phyloP scores from a whole-genome alignment of 148 eudicot genomes.

The Polygonum maritimum region DNA sequence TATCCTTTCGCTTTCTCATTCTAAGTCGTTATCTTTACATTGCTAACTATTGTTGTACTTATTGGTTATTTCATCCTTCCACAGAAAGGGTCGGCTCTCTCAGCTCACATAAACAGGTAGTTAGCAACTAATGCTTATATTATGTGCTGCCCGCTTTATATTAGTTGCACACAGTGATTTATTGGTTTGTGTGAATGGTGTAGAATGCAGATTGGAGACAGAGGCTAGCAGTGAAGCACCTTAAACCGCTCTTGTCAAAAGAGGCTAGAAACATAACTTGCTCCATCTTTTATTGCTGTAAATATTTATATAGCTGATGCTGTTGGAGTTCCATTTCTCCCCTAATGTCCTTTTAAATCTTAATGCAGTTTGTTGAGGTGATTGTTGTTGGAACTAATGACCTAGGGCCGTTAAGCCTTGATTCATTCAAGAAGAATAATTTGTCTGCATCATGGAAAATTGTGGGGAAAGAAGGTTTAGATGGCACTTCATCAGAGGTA shows the following conservation, averaged over 20 bases:
- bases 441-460: conserved; percentile 73
- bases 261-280: conserved; percentile 45
- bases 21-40: background rate
- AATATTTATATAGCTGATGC: background rate
- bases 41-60: background rate
- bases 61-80: background rate
- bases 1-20: background rate
- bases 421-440: conserved; percentile 48
- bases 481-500: conserved; percentile 30
- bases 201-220: conserved; percentile 79
- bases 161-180: background rate
- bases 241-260: conserved; percentile 59
- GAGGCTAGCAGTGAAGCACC: conserved; percentile 58
- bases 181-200: conserved; percentile 12
- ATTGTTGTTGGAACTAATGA: conserved; percentile 54
- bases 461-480: conserved; percentile 30
- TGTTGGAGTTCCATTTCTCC: background rate
- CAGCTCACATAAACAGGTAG: conserved; percentile 9
- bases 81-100: conserved; percentile 1
- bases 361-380: conserved; percentile 63
- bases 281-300: background rate
- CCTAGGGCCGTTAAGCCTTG: conserved; percentile 75
- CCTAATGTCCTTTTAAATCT: background rate
- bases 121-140: background rate
- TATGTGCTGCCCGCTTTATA: background rate